A percentile compares a stretch with the other conserved stretches of the same genome.
phyloP scores from a whole-genome alignment of 2,329 filamentous ascomycete genomes.

The Sclerotinia trifoliorum region DNA sequence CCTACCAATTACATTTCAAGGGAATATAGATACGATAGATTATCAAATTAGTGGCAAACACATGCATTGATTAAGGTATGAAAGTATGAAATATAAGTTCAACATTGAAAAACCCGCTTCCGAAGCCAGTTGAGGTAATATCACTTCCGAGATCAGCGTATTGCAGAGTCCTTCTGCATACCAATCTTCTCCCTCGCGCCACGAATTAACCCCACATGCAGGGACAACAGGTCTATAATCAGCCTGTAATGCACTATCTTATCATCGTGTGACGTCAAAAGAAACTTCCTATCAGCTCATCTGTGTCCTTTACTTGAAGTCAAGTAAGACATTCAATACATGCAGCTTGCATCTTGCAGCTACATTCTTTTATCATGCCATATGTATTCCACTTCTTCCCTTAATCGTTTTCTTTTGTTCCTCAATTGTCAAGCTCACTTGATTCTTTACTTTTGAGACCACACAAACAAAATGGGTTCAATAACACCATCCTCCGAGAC shows the following conservation, averaged over 20 bases:
- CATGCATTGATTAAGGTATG: not conserved
- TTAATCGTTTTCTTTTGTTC: not conserved
- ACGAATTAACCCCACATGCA: slow-evolving; percentile 8
- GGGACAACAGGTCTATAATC: not conserved
- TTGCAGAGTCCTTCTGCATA: not conserved
- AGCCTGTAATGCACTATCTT: not conserved
- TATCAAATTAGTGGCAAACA: not conserved
- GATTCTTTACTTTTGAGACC: not conserved
- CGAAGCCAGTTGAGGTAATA: not conserved
- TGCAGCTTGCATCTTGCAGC: not conserved
- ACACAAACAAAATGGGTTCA: not conserved
- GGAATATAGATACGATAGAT: not conserved
- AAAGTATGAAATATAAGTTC: not conserved
- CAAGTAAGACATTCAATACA: not conserved
- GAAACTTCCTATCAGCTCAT: not conserved
- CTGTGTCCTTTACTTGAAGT: not conserved
- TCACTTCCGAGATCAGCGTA: not conserved
- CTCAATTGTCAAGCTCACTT: not conserved
- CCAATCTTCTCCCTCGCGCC: slow-evolving; percentile 1
- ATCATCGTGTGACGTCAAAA: slow-evolving; percentile 1
- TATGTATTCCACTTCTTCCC: not conserved
- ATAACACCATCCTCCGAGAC: not conserved
- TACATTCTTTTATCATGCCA: not conserved
- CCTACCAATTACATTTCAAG: not conserved
- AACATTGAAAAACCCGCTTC: not conserved